Conservation (phyloP, 768 basidiomycete species). For the Russula sp. region DNA sequence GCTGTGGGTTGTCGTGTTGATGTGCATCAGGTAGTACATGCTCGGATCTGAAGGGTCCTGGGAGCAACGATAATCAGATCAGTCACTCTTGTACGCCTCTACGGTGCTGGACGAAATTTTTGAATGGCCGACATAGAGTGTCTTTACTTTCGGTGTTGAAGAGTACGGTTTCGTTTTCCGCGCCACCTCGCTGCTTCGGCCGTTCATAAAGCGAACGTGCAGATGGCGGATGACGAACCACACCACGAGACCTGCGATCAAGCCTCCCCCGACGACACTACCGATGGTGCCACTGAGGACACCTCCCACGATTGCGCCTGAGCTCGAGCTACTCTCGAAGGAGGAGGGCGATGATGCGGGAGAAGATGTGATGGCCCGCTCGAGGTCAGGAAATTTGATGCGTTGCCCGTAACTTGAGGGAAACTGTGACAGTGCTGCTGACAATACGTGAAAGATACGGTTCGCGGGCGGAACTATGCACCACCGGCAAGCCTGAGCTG, state of each 20-base stretch:
- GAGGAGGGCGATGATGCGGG: neutral
- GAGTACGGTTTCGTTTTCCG: neutral
- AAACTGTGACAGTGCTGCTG: neutral
- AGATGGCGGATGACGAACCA: conserved; percentile 36
- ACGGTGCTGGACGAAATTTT: neutral
- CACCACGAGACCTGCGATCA: conserved; percentile 35
- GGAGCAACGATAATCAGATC: neutral
- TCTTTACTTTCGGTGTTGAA: neutral
- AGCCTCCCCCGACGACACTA: conserved; percentile 38
- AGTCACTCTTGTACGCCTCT: neutral
- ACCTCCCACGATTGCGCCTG: conserved; percentile 60
- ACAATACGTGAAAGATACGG: neutral
- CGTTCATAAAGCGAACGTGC: conserved; percentile 24
- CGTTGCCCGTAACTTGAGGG: conserved; percentile 4
- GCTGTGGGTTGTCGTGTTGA: neutral
- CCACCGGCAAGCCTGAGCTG: conserved; percentile 4
- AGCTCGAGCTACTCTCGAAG: conserved; percentile 27
- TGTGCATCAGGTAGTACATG: neutral
- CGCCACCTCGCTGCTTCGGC: neutral
- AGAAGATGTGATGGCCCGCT: neutral
- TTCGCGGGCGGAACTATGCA: neutral
- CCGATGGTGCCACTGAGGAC: conserved; percentile 44
- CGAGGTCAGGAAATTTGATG: neutral
- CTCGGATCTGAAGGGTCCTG: conserved; percentile 9
- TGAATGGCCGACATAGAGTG: conserved; percentile 14